phyloP scores from a whole-genome alignment of 345 rosid species.

The Hibiscus syriacus region DNA sequence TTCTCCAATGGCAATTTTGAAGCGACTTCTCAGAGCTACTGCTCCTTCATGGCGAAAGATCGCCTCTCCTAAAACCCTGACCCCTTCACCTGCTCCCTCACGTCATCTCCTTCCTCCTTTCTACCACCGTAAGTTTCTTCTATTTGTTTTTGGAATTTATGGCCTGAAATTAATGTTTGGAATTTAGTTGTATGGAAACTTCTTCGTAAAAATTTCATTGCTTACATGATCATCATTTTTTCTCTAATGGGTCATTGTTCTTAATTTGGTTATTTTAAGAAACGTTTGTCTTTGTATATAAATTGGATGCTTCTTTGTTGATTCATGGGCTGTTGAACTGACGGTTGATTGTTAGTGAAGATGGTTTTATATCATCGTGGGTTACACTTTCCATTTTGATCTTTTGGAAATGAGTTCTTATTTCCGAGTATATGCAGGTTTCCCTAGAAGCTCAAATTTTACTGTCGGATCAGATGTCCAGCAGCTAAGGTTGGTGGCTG shows the following conservation, averaged over 20 bases:
- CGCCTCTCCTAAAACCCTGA: constrained; percentile 25
- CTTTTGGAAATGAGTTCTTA: not conserved
- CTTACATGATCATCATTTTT: too few species aligned
- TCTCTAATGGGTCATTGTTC: too few species aligned
- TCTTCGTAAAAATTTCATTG: too few species aligned
- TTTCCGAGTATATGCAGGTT: constrained; percentile 23
- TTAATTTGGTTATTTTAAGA: too few species aligned
- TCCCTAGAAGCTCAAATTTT: constrained; percentile 11
- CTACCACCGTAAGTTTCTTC: constrained; percentile 21
- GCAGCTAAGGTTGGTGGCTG: not conserved
- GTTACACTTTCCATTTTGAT: not conserved
- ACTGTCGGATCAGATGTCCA: constrained; percentile 18
- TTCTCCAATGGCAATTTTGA: constrained; percentile 35
- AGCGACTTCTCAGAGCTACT: constrained; percentile 33
- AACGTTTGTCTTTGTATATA: too few species aligned
- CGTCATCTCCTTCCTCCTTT: constrained; percentile 20
- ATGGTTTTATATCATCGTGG: not conserved
- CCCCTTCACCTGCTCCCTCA: constrained; percentile 22
- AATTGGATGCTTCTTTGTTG: too few species aligned
- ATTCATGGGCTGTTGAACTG: too few species aligned
- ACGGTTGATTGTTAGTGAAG: too few species aligned
- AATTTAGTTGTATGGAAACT: too few species aligned
- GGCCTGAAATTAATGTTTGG: too few species aligned
- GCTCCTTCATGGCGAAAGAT: constrained; percentile 30
- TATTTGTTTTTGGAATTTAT: too few species aligned